Base-by-base conservation (phyloP, 2,329 filamentous ascomycete genomes). In the Aspergillus sp. region DNA sequence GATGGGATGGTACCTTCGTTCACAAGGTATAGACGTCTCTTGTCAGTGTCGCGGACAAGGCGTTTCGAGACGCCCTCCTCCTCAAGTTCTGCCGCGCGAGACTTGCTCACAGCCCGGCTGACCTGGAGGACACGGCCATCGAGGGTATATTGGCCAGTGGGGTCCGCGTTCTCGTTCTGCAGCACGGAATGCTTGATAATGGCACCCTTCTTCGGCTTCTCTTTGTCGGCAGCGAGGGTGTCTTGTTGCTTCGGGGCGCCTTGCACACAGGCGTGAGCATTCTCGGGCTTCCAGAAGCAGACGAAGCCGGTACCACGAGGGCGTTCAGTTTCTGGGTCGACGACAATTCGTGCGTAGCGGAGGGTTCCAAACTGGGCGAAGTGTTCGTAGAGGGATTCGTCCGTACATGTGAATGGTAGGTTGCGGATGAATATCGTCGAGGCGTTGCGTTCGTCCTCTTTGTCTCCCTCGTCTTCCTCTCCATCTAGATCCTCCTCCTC, bases 271-370 rank as follows among this genome's bases (percentile, higher is more conserved):
- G 83, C 77, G 72, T 89, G 87, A 66, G 89, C 91, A 72, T 97
- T 92, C 22, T 90, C 86, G 43, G 83, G 80, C 54, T 90, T 89
- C 78, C 89, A 89, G 79, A 99, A 99, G 79, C 92, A 96, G 31
- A 98, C 94, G 72, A 99, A 99, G 4, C 90, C 95, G 34, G 94
- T 98, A 28, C 95, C 95, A 52, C 91, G 92, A 2, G 95, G 92
- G 55, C 92, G 89, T 68, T 93, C 93, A 0, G 92, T 97, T 25
- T 88, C 87, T 51, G 85, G 89, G 74, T 99, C 94, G 74, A 96
- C 86, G 43, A 99, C 96, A 9, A 97, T 89, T 66, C 96, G 87
- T 5, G 94, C 95, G 75, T 98, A 99, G 43, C 93, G 87, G 45
- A 97, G 82, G n/a, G 85, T 85, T 28, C 95, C 96, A 71, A 99